Evolutionary conservation across 345 rosid species (phyloP).

Genomic region (Citrus inodora): DNA sequence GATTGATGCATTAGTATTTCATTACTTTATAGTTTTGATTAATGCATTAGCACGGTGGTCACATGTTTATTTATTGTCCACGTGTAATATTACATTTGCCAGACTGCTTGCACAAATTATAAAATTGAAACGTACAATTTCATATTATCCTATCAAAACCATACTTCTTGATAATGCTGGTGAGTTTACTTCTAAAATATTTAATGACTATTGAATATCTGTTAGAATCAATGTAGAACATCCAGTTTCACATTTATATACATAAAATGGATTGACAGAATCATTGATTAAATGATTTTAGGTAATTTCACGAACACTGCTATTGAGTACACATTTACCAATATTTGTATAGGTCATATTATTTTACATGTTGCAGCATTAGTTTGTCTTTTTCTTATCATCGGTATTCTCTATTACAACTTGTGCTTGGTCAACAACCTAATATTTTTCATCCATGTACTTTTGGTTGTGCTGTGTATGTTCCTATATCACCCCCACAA

Average conservation of each 20-base stretch:
- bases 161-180: too few species aligned
- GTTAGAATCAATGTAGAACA: too few species aligned
- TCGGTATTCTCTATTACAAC: not conserved
- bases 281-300: not conserved
- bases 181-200: too few species aligned
- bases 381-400: not conserved
- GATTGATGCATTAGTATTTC: not conserved
- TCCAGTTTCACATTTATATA: too few species aligned
- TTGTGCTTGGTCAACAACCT: not conserved
- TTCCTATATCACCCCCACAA: not conserved
- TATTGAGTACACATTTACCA: not conserved
- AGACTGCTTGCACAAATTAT: too few species aligned
- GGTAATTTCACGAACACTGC: not conserved
- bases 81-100: not conserved
- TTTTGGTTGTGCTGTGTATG: not conserved
- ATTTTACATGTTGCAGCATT: not conserved
- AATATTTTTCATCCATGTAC: not conserved
- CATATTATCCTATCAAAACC: too few species aligned
- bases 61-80: slow-evolving; percentile 10
- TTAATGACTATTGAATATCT: too few species aligned
- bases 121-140: too few species aligned
- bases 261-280: too few species aligned
- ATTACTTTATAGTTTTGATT: not conserved
- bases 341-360: not conserved
- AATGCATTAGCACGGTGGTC: not conserved